Base-by-base conservation (phyloP, 2,329 filamentous ascomycete genomes). In the Monascus ruber region DNA sequence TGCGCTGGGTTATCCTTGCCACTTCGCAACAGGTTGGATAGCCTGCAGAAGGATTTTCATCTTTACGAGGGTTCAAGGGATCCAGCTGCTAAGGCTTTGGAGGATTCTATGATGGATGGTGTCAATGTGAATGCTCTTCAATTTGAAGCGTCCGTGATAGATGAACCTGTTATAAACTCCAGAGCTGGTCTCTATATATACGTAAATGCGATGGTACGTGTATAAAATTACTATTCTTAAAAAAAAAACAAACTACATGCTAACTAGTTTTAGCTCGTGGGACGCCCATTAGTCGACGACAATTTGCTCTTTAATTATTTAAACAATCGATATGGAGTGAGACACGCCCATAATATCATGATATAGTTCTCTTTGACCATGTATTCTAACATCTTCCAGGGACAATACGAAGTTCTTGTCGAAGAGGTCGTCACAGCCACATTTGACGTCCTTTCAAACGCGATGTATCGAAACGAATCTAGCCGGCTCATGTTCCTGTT, bases 381-480 rank as follows among this genome's bases (percentile, higher is more conserved):
- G 10, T 6, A 11, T 6, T 33, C 42, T 44, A 17, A 51, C 42
- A 27, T 5, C 24, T 10, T 2, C 4, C 39, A 87, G 74, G 83
- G 82, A 31, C 83, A 94, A 51, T 73, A 83, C 33, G 83, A 89
- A 59, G 73, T 76, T 8, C 79, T 86, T 34, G 78, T 84, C 0
- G 77, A 86, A 39, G 87, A 95, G 51, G 70, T 96, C 2, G 83
- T 96, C 33, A 74, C 89, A 6, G 85, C 87, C 1, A 81, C 87
- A 0, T 96, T 98, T 53, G 88, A 96, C 51, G 74, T 93, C 4
- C 70, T 98, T 10, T 84, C 87, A 29, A 94, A 94, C 53, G 83
- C 83, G 4, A 83, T 89, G 46, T 85, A 91, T 49, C 77, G 83
- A 31, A 74, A 70, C 34, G 76, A 81, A 51, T 66, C 74, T 6